These are phyloP conservation scores for Psidium guajava DNA, from an alignment of 345 rosid species.

Conservation along the genomic window DNA sequence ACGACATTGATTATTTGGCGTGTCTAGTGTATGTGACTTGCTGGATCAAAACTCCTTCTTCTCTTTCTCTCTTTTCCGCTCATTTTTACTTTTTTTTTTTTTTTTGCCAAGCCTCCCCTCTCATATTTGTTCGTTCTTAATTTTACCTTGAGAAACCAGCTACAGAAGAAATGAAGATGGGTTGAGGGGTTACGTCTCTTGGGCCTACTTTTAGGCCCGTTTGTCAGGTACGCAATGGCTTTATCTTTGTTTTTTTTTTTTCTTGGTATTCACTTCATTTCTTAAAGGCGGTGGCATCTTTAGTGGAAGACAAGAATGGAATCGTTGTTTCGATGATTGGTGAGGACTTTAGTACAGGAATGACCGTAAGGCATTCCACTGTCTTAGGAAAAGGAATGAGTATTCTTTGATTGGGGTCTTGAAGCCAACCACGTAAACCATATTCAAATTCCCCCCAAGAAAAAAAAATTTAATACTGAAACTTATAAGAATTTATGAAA, in stretches of 20 bases:
- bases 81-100: too few relatives aligned
- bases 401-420: background rate
- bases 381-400: background rate
- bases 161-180: too few relatives aligned
- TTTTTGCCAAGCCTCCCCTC: too few relatives aligned
- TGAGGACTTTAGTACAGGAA: background rate
- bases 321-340: background rate
- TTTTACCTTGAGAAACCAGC: too few relatives aligned
- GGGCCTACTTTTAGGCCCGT: too few relatives aligned
- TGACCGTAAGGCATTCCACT: background rate
- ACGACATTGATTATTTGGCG: too few relatives aligned
- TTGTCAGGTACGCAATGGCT: background rate
- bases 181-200: too few relatives aligned
- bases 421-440: background rate
- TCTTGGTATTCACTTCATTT: background rate
- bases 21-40: too few relatives aligned
- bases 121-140: too few relatives aligned
- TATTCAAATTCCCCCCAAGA: background rate
- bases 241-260: too few relatives aligned
- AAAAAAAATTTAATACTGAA: background rate
- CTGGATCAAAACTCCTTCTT: too few relatives aligned
- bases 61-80: too few relatives aligned
- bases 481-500: background rate
- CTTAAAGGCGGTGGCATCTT: background rate
- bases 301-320: background rate